These are phyloP conservation scores for Fusarium sambucinum DNA, from an alignment of 2,329 filamentous ascomycete species.

Conservation along the genomic window DNA sequence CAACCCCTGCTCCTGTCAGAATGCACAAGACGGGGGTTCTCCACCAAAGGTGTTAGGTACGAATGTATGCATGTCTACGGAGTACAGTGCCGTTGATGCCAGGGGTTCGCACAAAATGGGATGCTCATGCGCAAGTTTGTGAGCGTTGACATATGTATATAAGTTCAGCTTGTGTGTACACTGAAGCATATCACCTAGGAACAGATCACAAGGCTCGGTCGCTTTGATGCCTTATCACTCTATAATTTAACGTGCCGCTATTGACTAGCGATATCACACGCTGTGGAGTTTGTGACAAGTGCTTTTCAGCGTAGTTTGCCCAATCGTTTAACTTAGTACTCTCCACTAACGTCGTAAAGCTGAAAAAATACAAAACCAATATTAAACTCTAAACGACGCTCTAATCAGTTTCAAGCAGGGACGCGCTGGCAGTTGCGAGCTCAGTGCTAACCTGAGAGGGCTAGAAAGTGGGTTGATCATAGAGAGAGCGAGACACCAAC, in stretches of 20 bases:
- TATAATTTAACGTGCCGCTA: neutral
- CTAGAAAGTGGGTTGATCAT: conserved; percentile 4
- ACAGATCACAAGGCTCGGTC: neutral
- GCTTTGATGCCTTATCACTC: neutral
- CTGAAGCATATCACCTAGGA: neutral
- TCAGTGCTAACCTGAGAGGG: neutral
- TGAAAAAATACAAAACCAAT: conserved; percentile 7
- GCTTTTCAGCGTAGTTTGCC: neutral
- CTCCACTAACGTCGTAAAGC: conserved; percentile 4
- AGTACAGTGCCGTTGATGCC: neutral
- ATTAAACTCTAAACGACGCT: conserved; percentile 11
- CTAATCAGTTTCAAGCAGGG: conserved; percentile 9
- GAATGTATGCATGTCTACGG: neutral
- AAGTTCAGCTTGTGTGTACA: neutral
- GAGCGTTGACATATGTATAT: neutral
- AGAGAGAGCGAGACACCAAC: conserved; percentile 7
- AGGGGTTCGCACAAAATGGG: neutral
- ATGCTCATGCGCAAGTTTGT: neutral
- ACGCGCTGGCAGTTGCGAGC: neutral
- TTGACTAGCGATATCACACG: conserved; percentile 1
- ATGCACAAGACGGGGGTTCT: neutral
- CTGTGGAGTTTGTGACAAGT: conserved; percentile 1
- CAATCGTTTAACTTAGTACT: neutral
- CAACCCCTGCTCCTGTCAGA: neutral
- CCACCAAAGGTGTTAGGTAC: neutral